phyloP scores from a whole-genome alignment of 1,284 basidiomycete species.

The Erythrobasidium hasegawianum region DNA sequence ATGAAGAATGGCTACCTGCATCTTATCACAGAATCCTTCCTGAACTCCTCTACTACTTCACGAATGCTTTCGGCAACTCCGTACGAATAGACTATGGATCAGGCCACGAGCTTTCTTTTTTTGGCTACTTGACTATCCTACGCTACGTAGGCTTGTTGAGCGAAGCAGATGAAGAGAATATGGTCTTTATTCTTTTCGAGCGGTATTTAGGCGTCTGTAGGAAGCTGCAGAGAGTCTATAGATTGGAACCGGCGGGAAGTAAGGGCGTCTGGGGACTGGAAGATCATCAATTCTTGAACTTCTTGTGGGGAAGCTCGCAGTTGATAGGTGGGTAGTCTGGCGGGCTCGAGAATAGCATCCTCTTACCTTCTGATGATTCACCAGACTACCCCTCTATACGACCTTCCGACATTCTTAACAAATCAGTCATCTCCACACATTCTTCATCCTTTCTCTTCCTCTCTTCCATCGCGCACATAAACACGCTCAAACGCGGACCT shows the following conservation, averaged over 20 bases:
- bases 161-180: conserved; percentile 48
- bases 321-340: conserved; percentile 59
- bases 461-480: conserved; percentile 69
- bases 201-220: conserved; percentile 79
- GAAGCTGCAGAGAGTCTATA: conserved; percentile 81
- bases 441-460: conserved; percentile 45
- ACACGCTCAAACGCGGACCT: conserved; percentile 74
- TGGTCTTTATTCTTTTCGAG: conserved; percentile 58
- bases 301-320: conserved; percentile 88
- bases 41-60: conserved; percentile 68
- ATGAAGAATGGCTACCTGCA: conserved; percentile 1
- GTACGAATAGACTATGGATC: conserved; percentile 93
- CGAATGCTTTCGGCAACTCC: conserved; percentile 85
- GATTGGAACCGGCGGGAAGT: conserved; percentile 90
- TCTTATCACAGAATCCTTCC: conserved; percentile 49
- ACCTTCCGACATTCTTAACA: conserved; percentile 14
- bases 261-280: conserved; percentile 99
- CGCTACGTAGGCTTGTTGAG: conserved; percentile 43
- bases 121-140: conserved; percentile 68
- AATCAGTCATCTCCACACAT: background rate
- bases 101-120: conserved; percentile 88
- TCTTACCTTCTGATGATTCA: background rate
- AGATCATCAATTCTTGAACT: conserved; percentile 70
- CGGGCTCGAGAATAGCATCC: too few relatives aligned
- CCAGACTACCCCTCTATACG: conserved; percentile 13